Conservation (phyloP, 2,329 filamentous ascomycete species). For the Aureobasidium mangrovei region DNA sequence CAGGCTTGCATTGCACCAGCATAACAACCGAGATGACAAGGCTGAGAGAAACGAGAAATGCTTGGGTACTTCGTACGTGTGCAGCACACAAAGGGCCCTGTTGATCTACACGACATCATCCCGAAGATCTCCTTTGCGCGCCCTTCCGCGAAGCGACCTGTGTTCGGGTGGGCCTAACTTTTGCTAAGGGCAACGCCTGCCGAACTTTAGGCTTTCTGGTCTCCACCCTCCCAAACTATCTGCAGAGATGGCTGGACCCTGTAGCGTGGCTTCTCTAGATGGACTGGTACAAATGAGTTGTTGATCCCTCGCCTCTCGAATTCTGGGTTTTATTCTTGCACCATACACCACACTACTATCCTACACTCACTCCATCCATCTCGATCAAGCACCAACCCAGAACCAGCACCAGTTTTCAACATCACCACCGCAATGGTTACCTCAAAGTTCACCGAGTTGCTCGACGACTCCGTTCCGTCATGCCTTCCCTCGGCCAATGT, state of each 20-base stretch:
- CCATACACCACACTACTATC: not conserved
- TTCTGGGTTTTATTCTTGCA: not conserved
- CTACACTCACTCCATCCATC: not conserved
- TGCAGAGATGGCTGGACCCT: slow-evolving; percentile 12
- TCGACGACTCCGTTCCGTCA: slow-evolving; percentile 24
- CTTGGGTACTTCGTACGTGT: slow-evolving; percentile 3
- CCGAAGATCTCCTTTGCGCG: slow-evolving; percentile 3
- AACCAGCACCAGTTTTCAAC: not conserved
- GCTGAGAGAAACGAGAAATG: not conserved
- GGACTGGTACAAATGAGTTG: slow-evolving; percentile 4
- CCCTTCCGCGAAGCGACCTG: slow-evolving; percentile 10
- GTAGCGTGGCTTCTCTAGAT: slow-evolving; percentile 5
- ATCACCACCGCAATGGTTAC: slow-evolving; percentile 20
- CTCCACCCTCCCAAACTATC: slow-evolving; percentile 5
- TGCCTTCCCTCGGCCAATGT: slow-evolving; percentile 27
- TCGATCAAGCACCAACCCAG: not conserved
- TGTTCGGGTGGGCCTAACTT: slow-evolving; percentile 4
- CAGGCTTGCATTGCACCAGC: not conserved
- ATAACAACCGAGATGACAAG: not conserved
- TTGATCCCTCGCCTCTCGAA: not conserved
- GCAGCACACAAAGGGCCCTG: not conserved
- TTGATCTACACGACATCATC: slow-evolving; percentile 12
- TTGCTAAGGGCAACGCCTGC: slow-evolving; percentile 10
- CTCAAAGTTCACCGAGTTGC: slow-evolving; percentile 30
- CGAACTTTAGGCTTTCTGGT: slow-evolving; percentile 11